Conservation (phyloP, 805 yeast species). For the Candida suzukii region DNA sequence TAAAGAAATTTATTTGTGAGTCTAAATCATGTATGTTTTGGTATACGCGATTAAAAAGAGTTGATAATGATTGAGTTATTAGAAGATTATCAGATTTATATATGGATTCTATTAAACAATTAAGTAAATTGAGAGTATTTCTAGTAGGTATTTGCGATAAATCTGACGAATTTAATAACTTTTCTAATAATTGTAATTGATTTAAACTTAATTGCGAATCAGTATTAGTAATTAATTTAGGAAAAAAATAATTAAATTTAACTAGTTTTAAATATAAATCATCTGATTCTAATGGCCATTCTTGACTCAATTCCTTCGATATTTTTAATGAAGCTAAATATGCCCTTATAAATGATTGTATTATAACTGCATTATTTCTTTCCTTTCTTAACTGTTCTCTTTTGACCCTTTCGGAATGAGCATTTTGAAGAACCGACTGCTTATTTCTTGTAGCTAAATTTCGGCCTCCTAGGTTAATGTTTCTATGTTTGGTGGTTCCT, state of each 20-base stretch:
- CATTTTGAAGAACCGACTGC: constrained; percentile 46
- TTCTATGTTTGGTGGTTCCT: constrained; percentile 24
- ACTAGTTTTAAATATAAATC: constrained; percentile 5
- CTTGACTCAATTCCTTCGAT: neutral
- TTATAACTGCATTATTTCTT: constrained; percentile 37
- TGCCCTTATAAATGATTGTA: constrained; percentile 46
- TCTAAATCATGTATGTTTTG: too few species aligned
- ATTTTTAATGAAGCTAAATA: constrained; percentile 14
- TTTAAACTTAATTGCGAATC: neutral
- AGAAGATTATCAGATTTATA: too few species aligned
- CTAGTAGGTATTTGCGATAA: too few species aligned
- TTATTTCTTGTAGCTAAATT: constrained; percentile 23
- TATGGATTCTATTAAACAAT: too few species aligned
- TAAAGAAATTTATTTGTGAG: too few species aligned
- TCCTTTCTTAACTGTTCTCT: constrained; percentile 51
- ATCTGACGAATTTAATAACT: too few species aligned
- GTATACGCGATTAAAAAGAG: too few species aligned
- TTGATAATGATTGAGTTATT: too few species aligned
- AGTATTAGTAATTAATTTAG: neutral
- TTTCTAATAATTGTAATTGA: too few species aligned
- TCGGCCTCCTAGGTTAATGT: constrained; percentile 44
- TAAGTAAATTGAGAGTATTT: too few species aligned
- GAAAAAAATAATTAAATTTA: constrained; percentile 25
- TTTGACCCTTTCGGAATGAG: constrained; percentile 57
- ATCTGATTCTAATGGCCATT: neutral